Conservation (phyloP, 1,284 basidiomycete species). For the Tylopilus sp. region DNA sequence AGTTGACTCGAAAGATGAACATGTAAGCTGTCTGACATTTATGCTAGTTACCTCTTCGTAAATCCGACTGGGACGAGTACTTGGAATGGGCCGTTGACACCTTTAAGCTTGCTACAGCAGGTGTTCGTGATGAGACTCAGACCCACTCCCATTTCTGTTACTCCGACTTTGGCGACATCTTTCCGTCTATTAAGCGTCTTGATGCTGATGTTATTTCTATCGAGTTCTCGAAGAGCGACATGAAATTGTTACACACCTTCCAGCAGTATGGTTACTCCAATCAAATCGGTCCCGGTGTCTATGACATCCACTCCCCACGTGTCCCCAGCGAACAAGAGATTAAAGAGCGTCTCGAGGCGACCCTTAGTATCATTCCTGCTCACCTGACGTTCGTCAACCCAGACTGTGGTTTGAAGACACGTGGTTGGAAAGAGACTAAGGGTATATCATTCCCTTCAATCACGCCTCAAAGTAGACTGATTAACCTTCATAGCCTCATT, state of each 20-base stretch:
- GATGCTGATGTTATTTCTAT: constrained; percentile 99
- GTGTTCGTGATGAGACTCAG: constrained; percentile 89
- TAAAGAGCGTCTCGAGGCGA: constrained; percentile 86
- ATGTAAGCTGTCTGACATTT: constrained; percentile 16
- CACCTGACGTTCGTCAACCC: constrained; percentile 93
- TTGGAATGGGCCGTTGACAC: constrained; percentile 97
- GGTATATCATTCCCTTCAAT: constrained; percentile 28
- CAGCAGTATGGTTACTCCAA: constrained; percentile 95
- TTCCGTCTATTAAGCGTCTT: constrained; percentile 95
- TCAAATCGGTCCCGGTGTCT: constrained; percentile 98
- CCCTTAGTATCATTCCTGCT: constrained; percentile 78
- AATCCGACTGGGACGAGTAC: constrained; percentile 92
- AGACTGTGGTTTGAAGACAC: constrained; percentile 89
- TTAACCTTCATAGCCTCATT: constrained; percentile 55
- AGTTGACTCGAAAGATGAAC: constrained; percentile 31
- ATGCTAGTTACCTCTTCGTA: constrained; percentile 81
- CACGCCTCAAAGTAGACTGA: constrained; percentile 9
- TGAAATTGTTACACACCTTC: constrained; percentile 97
- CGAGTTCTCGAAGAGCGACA: constrained; percentile 96
- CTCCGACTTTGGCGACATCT: constrained; percentile 97
- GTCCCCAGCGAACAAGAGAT: constrained; percentile 94
- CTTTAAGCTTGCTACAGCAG: constrained; percentile 94
- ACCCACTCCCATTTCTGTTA: constrained; percentile 99
- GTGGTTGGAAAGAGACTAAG: constrained; percentile 96
- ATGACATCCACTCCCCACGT: constrained; percentile 99